Base-by-base conservation (phyloP, 257 asterid genomes). In the Solanum acaule region DNA sequence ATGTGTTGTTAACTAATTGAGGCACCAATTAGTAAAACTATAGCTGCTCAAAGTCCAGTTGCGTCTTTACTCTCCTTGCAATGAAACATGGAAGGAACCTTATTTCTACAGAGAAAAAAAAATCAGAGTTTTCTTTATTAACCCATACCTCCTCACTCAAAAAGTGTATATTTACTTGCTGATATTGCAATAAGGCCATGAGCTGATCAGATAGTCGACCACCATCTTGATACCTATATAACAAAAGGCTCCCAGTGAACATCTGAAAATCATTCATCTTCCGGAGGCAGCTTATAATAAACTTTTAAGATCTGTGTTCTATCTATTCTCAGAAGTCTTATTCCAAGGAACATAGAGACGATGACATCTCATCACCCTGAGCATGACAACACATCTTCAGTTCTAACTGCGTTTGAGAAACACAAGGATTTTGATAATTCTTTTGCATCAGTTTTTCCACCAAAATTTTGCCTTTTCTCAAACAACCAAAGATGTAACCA, bases 181-280 rank as follows among this genome's bases (percentile, higher is more conserved):
- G 99, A 92, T 97, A 96, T 88, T 97, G 98, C 94, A 97, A 91
- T 90, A 97, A 91, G 73, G 99, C 98, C 98, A 95, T 96, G 92
- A 95, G 99, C 93, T 96, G 99, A 95, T 97, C 99, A 70, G 98
- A 95, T 40, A 97, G 95, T 40, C 97, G 93, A 20, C 98, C 98
- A 70, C 98, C 96, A 76, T 97, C 98, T 86, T 97, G 95, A 92
- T 96, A 94, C 93, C 99, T 96, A 90, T 86, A 88, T 6, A 82
- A 20, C 44, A 18, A 49, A 79, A 82, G 86, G 70, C 86, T 49
- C 44, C 40, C 8, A 31, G 86, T 49, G 25, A 82, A 16, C 68
- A 81, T 81, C 18, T 76, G 35, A 77, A 38, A 40, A 40, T 77
- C 61, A 40, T n/a, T n/a, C 49, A 38, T 38, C 33, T 38, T 38